phyloP scores from a whole-genome alignment of 305 asterid species.

The Fraxinus floribunda region DNA sequence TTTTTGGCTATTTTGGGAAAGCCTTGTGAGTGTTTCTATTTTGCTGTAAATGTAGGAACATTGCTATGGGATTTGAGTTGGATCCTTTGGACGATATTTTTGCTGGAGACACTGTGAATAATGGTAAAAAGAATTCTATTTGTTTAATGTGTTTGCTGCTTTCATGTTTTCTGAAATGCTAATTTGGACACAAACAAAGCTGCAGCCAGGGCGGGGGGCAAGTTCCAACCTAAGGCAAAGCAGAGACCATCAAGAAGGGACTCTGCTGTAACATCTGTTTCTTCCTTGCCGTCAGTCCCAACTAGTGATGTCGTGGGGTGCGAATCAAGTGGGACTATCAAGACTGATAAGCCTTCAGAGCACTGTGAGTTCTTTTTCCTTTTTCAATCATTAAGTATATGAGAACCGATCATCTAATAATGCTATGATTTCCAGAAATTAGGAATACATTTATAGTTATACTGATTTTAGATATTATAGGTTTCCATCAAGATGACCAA shows the following conservation, averaged over 20 bases:
- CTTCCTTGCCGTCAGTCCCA: constrained; percentile 35
- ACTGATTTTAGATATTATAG: constrained; percentile 2
- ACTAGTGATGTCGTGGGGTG: constrained; percentile 28
- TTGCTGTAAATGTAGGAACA: constrained; percentile 10
- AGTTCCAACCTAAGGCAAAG: constrained; percentile 69
- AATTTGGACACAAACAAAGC: background rate
- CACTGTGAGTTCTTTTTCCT: constrained; percentile 34
- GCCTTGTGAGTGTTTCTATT: background rate
- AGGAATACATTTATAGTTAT: background rate
- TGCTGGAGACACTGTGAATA: constrained; percentile 27
- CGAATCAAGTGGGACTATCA: constrained; percentile 23
- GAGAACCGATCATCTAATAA: background rate
- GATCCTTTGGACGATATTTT: constrained; percentile 40
- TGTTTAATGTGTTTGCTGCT: background rate
- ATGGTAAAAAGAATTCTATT: constrained; percentile 26
- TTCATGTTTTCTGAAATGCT: background rate
- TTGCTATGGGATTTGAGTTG: constrained; percentile 29
- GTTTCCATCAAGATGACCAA: constrained; percentile 26
- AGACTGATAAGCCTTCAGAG: constrained; percentile 31
- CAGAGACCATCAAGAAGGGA: constrained; percentile 37
- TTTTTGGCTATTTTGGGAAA: background rate
- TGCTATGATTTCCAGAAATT: background rate
- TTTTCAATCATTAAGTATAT: background rate
- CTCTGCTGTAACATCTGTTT: constrained; percentile 26
- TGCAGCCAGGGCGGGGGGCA: constrained; percentile 54